Conservation (phyloP, 2,329 filamentous ascomycete genomes). For the Paecilomyces niveus region DNA sequence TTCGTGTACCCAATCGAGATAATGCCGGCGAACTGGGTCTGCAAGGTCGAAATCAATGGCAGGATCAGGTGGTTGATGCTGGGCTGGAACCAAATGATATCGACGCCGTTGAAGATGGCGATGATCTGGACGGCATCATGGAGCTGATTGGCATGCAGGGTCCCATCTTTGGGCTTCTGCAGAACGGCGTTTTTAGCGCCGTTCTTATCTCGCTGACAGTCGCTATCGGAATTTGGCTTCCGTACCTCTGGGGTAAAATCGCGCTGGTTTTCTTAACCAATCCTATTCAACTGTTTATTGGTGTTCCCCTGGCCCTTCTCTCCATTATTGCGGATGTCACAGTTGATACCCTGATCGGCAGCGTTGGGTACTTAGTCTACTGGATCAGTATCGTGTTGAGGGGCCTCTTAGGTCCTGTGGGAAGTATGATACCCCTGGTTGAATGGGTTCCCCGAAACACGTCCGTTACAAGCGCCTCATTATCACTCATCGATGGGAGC, state of each 20-base stretch:
- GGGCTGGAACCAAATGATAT: slow-evolving; percentile 58
- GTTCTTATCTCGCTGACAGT: slow-evolving; percentile 84
- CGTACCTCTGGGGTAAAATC: slow-evolving; percentile 85
- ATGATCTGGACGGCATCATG: slow-evolving; percentile 93
- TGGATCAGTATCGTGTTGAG: slow-evolving; percentile 27
- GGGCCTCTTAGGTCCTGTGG: slow-evolving; percentile 26
- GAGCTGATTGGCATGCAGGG: slow-evolving; percentile 96
- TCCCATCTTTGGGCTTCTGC: slow-evolving; percentile 78
- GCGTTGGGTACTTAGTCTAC: slow-evolving; percentile 48
- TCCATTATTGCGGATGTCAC: slow-evolving; percentile 70
- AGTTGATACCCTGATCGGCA: slow-evolving; percentile 66
- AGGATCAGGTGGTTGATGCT: slow-evolving; percentile 54
- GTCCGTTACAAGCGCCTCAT: slow-evolving; percentile 32
- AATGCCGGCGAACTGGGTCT: slow-evolving; percentile 28
- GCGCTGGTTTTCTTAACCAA: slow-evolving; percentile 73
- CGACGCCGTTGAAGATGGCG: slow-evolving; percentile 60
- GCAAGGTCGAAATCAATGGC: slow-evolving; percentile 21
- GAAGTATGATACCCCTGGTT: slow-evolving; percentile 23
- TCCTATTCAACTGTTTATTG: slow-evolving; percentile 59
- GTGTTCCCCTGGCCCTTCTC: slow-evolving; percentile 63
- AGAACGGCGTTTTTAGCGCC: slow-evolving; percentile 91
- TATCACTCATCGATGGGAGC: slow-evolving; percentile 36
- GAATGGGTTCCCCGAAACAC: slow-evolving; percentile 29
- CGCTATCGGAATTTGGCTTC: slow-evolving; percentile 76
- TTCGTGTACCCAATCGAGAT: slow-evolving; percentile 44